Percentiles rank a stretch among this genome's conserved stretches.
Conservation (phyloP, 345 rosid species). For the Firmiana major region DNA sequence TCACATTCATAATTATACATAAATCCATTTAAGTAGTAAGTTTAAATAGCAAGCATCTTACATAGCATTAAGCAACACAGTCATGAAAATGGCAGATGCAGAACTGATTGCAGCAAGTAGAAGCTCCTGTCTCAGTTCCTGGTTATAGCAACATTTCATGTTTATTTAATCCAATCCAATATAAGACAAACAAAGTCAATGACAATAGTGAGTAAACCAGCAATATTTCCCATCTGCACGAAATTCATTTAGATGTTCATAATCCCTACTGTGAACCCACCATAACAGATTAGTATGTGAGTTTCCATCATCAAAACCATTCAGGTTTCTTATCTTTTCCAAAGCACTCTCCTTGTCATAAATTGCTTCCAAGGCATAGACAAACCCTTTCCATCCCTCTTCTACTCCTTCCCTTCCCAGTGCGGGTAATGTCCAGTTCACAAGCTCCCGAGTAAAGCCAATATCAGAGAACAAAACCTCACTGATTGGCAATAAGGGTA, state of each 20-base stretch:
- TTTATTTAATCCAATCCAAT: not conserved
- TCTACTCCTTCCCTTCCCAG: constrained; percentile 66
- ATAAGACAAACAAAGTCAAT: constrained; percentile 26
- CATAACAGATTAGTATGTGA: constrained; percentile 74
- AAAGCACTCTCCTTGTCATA: constrained; percentile 61
- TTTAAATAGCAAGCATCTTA: not conserved
- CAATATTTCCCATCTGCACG: constrained; percentile 57
- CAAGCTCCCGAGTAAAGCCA: constrained; percentile 55
- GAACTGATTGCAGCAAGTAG: not conserved
- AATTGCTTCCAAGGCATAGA: constrained; percentile 68
- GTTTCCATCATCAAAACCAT: constrained; percentile 69
- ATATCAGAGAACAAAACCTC: constrained; percentile 72
- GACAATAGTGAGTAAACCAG: constrained; percentile 69
- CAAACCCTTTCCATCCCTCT: constrained; percentile 95
- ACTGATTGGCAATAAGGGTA: constrained; percentile 63
- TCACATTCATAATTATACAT: not conserved
- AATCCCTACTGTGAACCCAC: constrained; percentile 80
- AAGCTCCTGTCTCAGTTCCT: not conserved
- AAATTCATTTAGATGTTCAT: constrained; percentile 31
- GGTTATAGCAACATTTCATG: not conserved
- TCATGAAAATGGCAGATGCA: not conserved
- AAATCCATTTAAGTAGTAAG: not conserved
- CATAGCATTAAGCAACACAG: not conserved
- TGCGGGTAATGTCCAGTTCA: constrained; percentile 76
- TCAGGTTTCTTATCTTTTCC: constrained; percentile 56